A percentile compares a stretch with the other conserved stretches of the same genome.
Evolutionary conservation across 2,329 filamentous ascomycete species (phyloP).

Genomic region (Diaporthe caulivora): DNA sequence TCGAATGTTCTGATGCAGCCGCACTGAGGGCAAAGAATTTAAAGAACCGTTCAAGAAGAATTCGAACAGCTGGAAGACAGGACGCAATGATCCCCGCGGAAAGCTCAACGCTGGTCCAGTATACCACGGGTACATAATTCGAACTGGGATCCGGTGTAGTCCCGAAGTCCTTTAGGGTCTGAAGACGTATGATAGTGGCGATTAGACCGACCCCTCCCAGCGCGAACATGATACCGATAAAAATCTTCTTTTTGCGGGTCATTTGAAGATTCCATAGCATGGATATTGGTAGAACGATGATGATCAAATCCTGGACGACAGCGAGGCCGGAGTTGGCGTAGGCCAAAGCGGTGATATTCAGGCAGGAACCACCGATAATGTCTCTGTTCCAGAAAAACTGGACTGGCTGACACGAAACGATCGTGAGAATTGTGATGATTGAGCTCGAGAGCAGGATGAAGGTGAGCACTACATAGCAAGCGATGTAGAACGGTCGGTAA

Average conservation of each 20-base stretch:
- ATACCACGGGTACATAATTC: constrained; percentile 34
- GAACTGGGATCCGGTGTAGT: constrained; percentile 27
- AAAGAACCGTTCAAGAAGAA: constrained; percentile 30
- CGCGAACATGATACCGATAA: constrained; percentile 38
- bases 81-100: constrained; percentile 37
- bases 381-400: constrained; percentile 39
- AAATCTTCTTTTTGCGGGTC: constrained; percentile 34
- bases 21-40: constrained; percentile 28
- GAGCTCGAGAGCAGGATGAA: constrained; percentile 35
- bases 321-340: constrained; percentile 38
- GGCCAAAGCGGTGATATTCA: constrained; percentile 34
- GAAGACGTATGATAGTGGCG: constrained; percentile 34
- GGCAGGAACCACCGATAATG: constrained; percentile 26
- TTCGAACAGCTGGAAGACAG: constrained; percentile 38
- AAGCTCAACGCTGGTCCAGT: constrained; percentile 38
- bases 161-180: constrained; percentile 31
- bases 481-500: constrained; percentile 33
- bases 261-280: constrained; percentile 39
- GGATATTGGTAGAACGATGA: constrained; percentile 36
- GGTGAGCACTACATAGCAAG: constrained; percentile 33
- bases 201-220: constrained; percentile 36
- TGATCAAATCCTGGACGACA: constrained; percentile 34
- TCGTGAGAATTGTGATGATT: constrained; percentile 34
- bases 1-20: not conserved
- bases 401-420: constrained; percentile 39